These are phyloP conservation scores for Coemansia biformis DNA, from an alignment of 192 early-diverging fungal genomes.

Conservation along the genomic window DNA sequence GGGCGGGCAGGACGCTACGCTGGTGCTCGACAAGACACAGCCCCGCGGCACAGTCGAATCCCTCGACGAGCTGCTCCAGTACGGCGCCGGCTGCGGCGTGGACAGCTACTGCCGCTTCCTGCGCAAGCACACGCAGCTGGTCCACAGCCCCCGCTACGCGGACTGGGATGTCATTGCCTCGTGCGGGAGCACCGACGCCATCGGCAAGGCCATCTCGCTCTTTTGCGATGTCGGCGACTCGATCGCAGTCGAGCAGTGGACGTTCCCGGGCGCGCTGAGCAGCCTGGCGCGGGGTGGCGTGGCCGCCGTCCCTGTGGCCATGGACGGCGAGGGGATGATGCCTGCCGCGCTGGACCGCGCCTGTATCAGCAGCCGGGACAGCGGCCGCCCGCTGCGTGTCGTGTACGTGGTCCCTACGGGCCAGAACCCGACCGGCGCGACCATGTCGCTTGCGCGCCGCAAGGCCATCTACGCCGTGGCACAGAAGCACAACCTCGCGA, in stretches of 20 bases:
- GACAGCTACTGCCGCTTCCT: constrained; percentile 51
- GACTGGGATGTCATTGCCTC: constrained; percentile 64
- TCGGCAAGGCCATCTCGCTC: constrained; percentile 51
- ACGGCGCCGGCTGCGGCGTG: constrained; percentile 54
- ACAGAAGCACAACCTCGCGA: constrained; percentile 70
- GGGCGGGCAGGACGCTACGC: constrained; percentile 1
- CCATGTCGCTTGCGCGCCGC: constrained; percentile 71
- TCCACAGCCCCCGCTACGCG: constrained; percentile 51
- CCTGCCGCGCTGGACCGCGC: constrained; percentile 54
- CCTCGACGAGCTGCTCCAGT: constrained; percentile 54
- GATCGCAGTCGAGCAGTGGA: constrained; percentile 56
- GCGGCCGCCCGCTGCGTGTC: constrained; percentile 40
- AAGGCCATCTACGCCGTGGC: constrained; percentile 72
- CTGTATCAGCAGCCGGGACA: constrained; percentile 47
- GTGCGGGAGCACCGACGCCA: constrained; percentile 56
- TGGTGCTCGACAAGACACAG: constrained; percentile 35
- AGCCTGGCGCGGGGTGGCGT: constrained; percentile 47
- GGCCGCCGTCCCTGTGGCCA: constrained; percentile 40
- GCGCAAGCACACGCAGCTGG: constrained; percentile 41
- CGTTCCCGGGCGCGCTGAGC: constrained; percentile 57
- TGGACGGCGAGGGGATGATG: constrained; percentile 62
- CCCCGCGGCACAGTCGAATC: constrained; percentile 18
- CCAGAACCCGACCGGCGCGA: constrained; percentile 85
- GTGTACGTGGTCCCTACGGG: constrained; percentile 80
- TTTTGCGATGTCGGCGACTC: constrained; percentile 57